Evolutionary conservation across 2,329 filamentous ascomycete species (phyloP).

Genomic region (Daldinia sp.): DNA sequence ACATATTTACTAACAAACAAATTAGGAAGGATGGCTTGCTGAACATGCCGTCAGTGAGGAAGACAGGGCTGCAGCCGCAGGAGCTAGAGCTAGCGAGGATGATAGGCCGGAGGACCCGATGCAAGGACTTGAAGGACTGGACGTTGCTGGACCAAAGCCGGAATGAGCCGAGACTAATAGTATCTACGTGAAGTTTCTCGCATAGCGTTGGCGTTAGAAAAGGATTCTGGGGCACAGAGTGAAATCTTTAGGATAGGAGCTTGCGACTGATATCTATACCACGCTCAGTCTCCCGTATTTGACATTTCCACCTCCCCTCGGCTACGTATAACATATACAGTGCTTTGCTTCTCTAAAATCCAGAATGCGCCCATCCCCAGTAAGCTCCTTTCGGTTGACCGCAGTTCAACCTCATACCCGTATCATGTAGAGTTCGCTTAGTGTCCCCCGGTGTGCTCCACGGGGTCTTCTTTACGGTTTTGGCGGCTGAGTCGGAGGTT

Average conservation of each 20-base stretch:
- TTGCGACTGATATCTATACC: constrained; percentile 46
- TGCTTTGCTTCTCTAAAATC: constrained; percentile 42
- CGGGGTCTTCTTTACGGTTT: constrained; percentile 58
- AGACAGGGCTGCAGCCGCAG: constrained; percentile 72
- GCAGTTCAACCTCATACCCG: constrained; percentile 36
- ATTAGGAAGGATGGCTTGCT: constrained; percentile 90
- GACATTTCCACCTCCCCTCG: constrained; percentile 42
- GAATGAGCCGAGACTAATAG: constrained; percentile 63
- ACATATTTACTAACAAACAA: constrained; percentile 42
- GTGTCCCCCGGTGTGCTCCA: constrained; percentile 55
- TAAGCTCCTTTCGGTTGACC: constrained; percentile 29
- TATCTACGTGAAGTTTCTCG: constrained; percentile 45
- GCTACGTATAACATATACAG: constrained; percentile 50
- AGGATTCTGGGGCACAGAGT: constrained; percentile 38
- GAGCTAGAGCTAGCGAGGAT: constrained; percentile 63
- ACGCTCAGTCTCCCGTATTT: constrained; percentile 46
- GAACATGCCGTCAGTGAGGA: constrained; percentile 88
- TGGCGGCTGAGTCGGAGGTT: constrained; percentile 88
- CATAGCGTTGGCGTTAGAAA: constrained; percentile 53
- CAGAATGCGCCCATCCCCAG: constrained; percentile 34
- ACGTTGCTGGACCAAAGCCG: constrained; percentile 91
- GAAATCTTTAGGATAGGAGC: constrained; percentile 36
- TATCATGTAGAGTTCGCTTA: constrained; percentile 44
- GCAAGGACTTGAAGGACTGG: constrained; percentile 92
- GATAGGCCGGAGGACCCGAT: constrained; percentile 82